Conservation (phyloP, 2,329 filamentous ascomycete species). For the Onygenales sp. region DNA sequence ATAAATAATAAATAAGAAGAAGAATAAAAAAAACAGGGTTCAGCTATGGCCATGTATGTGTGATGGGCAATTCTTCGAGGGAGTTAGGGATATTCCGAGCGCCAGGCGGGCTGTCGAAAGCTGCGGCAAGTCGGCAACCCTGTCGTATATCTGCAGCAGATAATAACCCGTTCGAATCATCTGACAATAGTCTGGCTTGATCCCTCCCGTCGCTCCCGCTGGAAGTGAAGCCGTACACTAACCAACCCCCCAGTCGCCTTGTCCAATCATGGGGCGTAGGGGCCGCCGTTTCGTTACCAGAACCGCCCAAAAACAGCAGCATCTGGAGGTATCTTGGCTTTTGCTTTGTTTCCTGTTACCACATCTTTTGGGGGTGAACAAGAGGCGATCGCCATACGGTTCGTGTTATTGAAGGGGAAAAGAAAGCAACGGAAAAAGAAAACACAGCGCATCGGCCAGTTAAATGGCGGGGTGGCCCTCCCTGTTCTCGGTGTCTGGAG, state of each 20-base stretch:
- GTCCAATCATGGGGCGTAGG: neutral
- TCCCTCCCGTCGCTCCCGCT: neutral
- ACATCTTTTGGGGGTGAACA: neutral
- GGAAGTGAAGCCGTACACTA: neutral
- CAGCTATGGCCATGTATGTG: neutral
- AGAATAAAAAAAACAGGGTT: neutral
- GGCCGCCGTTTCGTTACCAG: conserved; percentile 1
- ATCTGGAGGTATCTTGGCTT: neutral
- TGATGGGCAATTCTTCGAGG: neutral
- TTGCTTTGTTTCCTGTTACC: neutral
- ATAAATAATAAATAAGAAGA: neutral
- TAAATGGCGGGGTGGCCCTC: neutral
- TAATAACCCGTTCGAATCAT: neutral
- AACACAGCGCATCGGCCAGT: neutral
- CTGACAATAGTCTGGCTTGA: neutral
- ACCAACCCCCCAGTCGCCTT: neutral
- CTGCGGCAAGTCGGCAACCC: neutral
- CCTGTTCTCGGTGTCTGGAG: neutral
- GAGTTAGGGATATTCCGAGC: neutral
- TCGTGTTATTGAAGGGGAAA: neutral
- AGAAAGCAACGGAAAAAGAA: neutral
- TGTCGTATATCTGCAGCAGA: neutral
- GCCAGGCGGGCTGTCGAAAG: neutral
- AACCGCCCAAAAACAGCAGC: neutral
- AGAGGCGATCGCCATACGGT: neutral